These are phyloP conservation scores for Lasiosphaeris hirsuta DNA, from an alignment of 495 filamentous ascomycete species.

Conservation along the genomic window DNA sequence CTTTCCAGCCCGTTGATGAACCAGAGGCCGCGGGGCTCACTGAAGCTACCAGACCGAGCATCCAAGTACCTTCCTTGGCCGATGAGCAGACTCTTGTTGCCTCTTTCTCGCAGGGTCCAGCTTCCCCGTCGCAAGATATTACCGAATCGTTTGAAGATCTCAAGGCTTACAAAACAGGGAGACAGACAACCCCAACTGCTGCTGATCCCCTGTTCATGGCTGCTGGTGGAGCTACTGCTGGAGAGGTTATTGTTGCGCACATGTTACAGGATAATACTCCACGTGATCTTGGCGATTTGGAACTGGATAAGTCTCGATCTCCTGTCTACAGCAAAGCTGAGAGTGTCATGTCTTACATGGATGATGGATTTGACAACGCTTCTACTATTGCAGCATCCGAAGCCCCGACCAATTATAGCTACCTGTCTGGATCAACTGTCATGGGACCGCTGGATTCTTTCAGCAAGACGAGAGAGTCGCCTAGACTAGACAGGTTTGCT, in stretches of 20 bases:
- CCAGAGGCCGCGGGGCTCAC: not conserved
- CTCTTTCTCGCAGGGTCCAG: not conserved
- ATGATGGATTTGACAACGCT: slow-evolving; percentile 27
- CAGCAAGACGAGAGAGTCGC: slow-evolving; percentile 2
- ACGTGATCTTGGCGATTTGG: slow-evolving; percentile 5
- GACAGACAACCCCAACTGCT: not conserved
- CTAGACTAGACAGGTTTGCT: slow-evolving; percentile 6
- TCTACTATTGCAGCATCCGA: slow-evolving; percentile 33
- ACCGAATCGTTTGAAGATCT: slow-evolving; percentile 7
- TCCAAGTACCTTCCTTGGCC: not conserved
- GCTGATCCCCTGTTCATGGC: not conserved
- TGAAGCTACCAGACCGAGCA: not conserved
- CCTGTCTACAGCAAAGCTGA: slow-evolving; percentile 15
- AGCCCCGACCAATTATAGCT: slow-evolving; percentile 22
- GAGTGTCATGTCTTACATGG: slow-evolving; percentile 19
- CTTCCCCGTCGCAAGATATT: not conserved
- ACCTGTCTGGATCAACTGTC: slow-evolving; percentile 24
- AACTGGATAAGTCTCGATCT: slow-evolving; percentile 17
- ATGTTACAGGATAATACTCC: slow-evolving; percentile 20
- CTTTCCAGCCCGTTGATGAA: too few species aligned
- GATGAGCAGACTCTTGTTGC: slow-evolving; percentile 12
- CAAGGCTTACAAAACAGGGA: slow-evolving; percentile 3
- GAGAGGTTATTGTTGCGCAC: slow-evolving; percentile 24
- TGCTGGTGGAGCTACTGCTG: slow-evolving; percentile 13
- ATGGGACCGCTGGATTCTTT: slow-evolving; percentile 8